Percentiles rank a stretch among this genome's conserved stretches.
Conservation (phyloP, 2,329 filamentous ascomycete genomes). For the Emericellopsis atlantica region DNA sequence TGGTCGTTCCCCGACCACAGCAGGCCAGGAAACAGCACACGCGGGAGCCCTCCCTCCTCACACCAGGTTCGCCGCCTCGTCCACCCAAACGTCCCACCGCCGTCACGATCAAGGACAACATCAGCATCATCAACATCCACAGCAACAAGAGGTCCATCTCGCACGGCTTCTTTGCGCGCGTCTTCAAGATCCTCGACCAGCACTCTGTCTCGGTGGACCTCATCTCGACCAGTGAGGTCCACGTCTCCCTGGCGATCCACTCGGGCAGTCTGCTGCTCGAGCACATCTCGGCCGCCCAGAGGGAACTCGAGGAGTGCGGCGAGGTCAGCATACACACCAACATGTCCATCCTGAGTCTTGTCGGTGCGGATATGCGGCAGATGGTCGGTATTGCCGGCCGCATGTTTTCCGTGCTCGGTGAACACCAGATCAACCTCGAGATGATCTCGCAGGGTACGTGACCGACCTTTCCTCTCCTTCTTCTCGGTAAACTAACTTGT, state of each 20-base stretch:
- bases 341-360: slow-evolving; percentile 92
- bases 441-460: slow-evolving; percentile 93
- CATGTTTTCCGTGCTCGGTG: slow-evolving; percentile 91
- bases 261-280: slow-evolving; percentile 54
- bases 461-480: neutral
- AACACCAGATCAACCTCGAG: slow-evolving; percentile 92
- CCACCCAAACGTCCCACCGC: slow-evolving; percentile 69
- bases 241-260: slow-evolving; percentile 94
- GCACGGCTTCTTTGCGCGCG: slow-evolving; percentile 88
- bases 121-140: slow-evolving; percentile 95
- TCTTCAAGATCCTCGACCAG: slow-evolving; percentile 82
- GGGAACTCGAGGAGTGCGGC: slow-evolving; percentile 67
- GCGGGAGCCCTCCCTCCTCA: slow-evolving; percentile 17
- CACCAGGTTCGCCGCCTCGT: slow-evolving; percentile 15
- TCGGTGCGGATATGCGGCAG: slow-evolving; percentile 94
- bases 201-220: slow-evolving; percentile 86
- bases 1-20: slow-evolving; percentile 65
- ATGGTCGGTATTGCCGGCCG: slow-evolving; percentile 87
- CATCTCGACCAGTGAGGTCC: slow-evolving; percentile 92
- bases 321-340: slow-evolving; percentile 81
- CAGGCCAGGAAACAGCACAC: neutral
- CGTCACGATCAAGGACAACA: slow-evolving; percentile 94
- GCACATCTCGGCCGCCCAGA: slow-evolving; percentile 53
- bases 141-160: slow-evolving; percentile 94
- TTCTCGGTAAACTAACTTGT: neutral